Conservation (phyloP, 441 rosid genomes). For the Euphorbia celastroides region DNA sequence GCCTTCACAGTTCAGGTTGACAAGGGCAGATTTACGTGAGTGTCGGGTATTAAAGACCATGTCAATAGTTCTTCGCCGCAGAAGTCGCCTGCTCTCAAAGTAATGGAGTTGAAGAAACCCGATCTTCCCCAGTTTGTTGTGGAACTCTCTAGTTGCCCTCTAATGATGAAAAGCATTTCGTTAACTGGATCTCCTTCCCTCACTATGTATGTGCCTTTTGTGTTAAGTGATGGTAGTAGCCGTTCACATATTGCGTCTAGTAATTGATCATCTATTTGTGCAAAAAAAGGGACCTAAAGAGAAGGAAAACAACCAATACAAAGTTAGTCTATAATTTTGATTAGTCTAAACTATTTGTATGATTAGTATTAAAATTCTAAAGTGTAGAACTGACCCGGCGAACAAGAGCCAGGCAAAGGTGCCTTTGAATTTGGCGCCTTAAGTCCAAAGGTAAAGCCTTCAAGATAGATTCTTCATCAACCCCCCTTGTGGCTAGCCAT, state of each 20-base stretch:
- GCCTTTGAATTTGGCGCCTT: constrained; percentile 69
- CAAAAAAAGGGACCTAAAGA: constrained; percentile 72
- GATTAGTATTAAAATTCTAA: no score
- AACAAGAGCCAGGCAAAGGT: constrained; percentile 80
- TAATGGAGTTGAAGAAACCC: constrained; percentile 73
- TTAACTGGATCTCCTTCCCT: constrained; percentile 87
- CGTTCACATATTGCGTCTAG: constrained; percentile 86
- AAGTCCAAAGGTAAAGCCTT: constrained; percentile 65
- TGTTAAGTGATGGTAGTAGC: constrained; percentile 62
- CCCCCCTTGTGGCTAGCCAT: constrained; percentile 82
- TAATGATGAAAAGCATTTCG: constrained; percentile 82
- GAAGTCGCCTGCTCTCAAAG: constrained; percentile 66
- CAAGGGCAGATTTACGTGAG: constrained; percentile 50
- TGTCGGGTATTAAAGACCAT: constrained; percentile 61
- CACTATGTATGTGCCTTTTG: constrained; percentile 51
- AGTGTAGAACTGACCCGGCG: constrained; percentile 50
- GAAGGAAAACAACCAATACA: not conserved
- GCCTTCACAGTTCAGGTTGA: constrained; percentile 71
- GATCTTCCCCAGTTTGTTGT: constrained; percentile 75
- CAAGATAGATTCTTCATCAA: constrained; percentile 73
- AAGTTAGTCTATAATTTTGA: no score
- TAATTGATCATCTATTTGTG: constrained; percentile 82
- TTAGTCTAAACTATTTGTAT: no score
- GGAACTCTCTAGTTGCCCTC: constrained; percentile 81
- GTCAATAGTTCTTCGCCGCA: constrained; percentile 86